Evolutionary conservation across 768 basidiomycete genomes (phyloP).

Genomic region (Candolleomyces efflorescens): DNA sequence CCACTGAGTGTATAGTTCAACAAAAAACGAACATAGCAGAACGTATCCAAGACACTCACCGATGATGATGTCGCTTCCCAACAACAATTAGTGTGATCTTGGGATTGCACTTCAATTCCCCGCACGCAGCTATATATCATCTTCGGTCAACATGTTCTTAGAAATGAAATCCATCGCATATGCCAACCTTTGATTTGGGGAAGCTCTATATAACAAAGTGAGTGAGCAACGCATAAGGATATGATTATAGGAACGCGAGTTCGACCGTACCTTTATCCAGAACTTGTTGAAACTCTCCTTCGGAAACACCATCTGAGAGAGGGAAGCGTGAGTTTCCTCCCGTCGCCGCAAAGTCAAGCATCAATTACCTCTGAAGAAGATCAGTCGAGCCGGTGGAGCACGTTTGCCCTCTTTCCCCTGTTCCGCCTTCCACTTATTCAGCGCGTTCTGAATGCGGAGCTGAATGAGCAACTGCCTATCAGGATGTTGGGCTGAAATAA

Average conservation of each 20-base stretch:
- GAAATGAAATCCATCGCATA: not conserved
- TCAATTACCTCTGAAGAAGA: constrained; percentile 5
- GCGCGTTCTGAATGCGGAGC: not conserved
- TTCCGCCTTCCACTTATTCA: not conserved
- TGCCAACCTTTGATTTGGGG: constrained; percentile 46
- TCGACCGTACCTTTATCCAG: constrained; percentile 24
- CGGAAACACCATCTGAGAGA: constrained; percentile 46
- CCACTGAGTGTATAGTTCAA: constrained; percentile 1
- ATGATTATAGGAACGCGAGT: not conserved
- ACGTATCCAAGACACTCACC: constrained; percentile 19
- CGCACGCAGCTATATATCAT: constrained; percentile 50
- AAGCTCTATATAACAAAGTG: constrained; percentile 41
- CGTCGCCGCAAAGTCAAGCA: not conserved
- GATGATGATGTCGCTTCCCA: constrained; percentile 70
- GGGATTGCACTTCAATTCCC: constrained; percentile 45
- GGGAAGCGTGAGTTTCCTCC: not conserved
- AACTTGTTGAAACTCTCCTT: constrained; percentile 49
- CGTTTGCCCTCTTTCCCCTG: not conserved
- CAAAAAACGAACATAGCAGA: not conserved
- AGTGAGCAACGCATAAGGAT: not conserved
- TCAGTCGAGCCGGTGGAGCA: not conserved
- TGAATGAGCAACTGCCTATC: not conserved
- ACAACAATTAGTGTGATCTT: constrained; percentile 80
- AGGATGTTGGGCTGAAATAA: not conserved
- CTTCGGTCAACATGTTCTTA: not conserved